phyloP scores from a whole-genome alignment of 345 rosid genomes.

The Pelargonium nanum region DNA sequence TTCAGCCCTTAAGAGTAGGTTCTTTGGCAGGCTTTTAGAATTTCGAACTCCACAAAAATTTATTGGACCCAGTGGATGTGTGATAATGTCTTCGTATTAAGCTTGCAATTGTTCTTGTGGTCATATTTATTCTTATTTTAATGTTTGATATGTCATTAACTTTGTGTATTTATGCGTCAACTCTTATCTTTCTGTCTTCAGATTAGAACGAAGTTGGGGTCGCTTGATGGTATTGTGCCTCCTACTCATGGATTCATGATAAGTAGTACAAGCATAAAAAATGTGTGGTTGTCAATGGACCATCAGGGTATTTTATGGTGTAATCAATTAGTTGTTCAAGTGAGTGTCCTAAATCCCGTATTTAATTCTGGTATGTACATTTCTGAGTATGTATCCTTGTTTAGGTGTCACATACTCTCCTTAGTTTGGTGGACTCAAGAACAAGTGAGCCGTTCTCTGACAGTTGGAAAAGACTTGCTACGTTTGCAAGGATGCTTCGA shows the following conservation, averaged over 20 bases:
- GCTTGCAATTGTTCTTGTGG: neutral
- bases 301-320: constrained; percentile 99
- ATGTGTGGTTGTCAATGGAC: constrained; percentile 98
- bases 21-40: no score
- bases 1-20: no score
- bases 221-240: constrained; percentile 93
- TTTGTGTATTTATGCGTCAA: neutral
- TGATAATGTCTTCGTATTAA: neutral
- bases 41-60: no score
- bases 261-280: constrained; percentile 82
- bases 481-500: constrained; percentile 71
- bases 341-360: constrained; percentile 25
- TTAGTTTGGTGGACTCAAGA: constrained; percentile 74
- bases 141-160: neutral
- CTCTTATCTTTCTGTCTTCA: constrained; percentile 19
- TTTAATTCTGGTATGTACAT: constrained; percentile 2
- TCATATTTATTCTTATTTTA: neutral
- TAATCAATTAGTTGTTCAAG: constrained; percentile 94
- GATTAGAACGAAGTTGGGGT: constrained; percentile 77
- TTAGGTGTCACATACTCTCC: constrained; percentile 95
- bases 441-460: constrained; percentile 59
- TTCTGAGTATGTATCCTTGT: constrained; percentile 24
- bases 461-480: constrained; percentile 45
- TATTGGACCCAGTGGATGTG: no score
- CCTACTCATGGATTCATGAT: constrained; percentile 79